Percentiles rank a stretch among this genome's conserved stretches.
phyloP scores from a whole-genome alignment of 192 early-diverging fungal genomes.

The Coemansia furcata region DNA sequence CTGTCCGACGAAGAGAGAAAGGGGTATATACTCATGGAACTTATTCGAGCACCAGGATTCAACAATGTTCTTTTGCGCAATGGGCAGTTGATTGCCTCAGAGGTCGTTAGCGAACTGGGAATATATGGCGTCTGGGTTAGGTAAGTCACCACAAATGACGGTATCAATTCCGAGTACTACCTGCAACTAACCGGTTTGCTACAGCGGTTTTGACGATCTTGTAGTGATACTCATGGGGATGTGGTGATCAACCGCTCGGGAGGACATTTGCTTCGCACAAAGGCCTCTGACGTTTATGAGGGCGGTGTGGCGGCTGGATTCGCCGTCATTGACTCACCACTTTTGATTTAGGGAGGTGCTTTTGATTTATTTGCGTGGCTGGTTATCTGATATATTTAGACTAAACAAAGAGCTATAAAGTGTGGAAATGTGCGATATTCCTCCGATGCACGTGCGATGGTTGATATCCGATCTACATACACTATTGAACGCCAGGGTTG shows the following conservation, averaged over 20 bases:
- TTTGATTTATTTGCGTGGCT: background rate
- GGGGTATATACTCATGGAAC: constrained; percentile 94
- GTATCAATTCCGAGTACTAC: background rate
- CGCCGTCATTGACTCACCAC: constrained; percentile 85
- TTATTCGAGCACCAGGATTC: constrained; percentile 77
- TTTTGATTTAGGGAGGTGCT: constrained; percentile 56
- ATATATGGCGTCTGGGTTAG: constrained; percentile 90
- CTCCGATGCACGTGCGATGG: background rate
- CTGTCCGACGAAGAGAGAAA: constrained; percentile 66
- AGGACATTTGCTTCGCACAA: constrained; percentile 93
- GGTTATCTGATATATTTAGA: background rate
- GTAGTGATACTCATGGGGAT: constrained; percentile 54
- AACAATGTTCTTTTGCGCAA: constrained; percentile 75
- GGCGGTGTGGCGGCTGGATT: constrained; percentile 96
- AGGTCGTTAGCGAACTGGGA: constrained; percentile 90
- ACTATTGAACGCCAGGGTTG: background rate
- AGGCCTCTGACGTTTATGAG: constrained; percentile 78
- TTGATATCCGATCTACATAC: background rate
- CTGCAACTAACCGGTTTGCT: background rate
- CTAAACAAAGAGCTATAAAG: background rate
- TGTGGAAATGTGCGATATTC: background rate
- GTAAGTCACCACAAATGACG: constrained; percentile 37
- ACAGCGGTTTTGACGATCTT: background rate
- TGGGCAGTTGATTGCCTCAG: constrained; percentile 65
- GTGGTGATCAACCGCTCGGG: constrained; percentile 69